Evolutionary conservation across 805 yeast species (phyloP), one percentile per base, ranked within the genome.

Genomic region (Metahyphopichia silvanorum): DNA sequence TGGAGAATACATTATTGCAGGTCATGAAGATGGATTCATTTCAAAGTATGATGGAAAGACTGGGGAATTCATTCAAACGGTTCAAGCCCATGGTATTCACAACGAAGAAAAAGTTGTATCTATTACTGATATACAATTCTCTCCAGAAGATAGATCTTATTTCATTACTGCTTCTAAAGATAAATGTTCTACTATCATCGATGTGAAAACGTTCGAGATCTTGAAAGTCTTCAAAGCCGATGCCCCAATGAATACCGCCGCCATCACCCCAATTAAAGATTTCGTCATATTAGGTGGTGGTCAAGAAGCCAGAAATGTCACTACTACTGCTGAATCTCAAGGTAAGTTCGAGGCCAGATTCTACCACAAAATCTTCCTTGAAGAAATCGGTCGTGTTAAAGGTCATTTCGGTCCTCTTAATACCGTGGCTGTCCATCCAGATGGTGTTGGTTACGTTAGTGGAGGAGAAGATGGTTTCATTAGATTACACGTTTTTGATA

Each of bases 401-500:
- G 99, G 98, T 37, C 99, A 93, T 70, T 93, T 93, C 74, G 99
- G 99, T 72, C 99, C 99, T 29, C 77, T 93, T 52, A 93, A 93
- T 70, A 79, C 85, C 46, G 76, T 93, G 42, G 96, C 96, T 20
- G 85, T 87, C 33, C 96, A 88, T 63, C 98, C 99, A 36, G 82
- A 80, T 51, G 98, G 98, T 35, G 77, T 83, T 21, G 82, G 91
- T 30, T 93, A 84, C 60, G 89, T 94, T n/a, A 82, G 95, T 38
- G 99, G 98, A 31, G 95, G 96, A 56, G 98, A 93, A 73, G 99
- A 93, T 70, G 99, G 99, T 62, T 86, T 78, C 53, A 84, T 93
- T 42, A 86, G 98, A 69, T 76, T 93, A 42, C 97, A 93, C 64
- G 81, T 82, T 49, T 93, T 88, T 65, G 97, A 89, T 57, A 86